Evolutionary conservation across 2,329 filamentous ascomycete species (phyloP).

Genomic region (Cadophora sp.): DNA sequence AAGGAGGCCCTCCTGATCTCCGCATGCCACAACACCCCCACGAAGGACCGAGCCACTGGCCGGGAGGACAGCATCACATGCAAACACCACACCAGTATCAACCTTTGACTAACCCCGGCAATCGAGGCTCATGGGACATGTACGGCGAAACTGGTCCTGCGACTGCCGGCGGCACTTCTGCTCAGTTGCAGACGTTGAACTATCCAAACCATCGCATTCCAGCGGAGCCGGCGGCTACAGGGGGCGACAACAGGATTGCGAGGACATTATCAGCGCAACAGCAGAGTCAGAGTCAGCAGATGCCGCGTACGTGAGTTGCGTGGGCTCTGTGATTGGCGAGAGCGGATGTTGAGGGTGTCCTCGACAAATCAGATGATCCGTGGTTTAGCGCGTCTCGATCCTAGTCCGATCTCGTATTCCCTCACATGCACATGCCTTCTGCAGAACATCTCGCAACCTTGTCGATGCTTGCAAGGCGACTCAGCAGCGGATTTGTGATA

Average conservation of each 20-base stretch:
- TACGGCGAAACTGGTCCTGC: constrained; percentile 44
- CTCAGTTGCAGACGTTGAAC: constrained; percentile 31
- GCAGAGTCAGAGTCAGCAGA: constrained; percentile 42
- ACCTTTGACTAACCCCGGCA: constrained; percentile 33
- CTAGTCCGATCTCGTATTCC: constrained; percentile 35
- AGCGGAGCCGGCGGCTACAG: constrained; percentile 36
- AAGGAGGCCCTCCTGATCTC: constrained; percentile 42
- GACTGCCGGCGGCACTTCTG: constrained; percentile 39
- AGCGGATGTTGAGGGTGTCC: constrained; percentile 39
- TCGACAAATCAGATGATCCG: constrained; percentile 39
- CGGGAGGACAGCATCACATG: constrained; percentile 41
- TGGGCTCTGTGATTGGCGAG: constrained; percentile 35
- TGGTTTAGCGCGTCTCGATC: constrained; percentile 32
- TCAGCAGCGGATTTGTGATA: constrained; percentile 16
- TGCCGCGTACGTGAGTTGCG: constrained; percentile 39
- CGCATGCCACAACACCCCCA: constrained; percentile 39
- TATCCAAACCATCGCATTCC: constrained; percentile 36
- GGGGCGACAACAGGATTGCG: constrained; percentile 37
- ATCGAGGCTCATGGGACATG: constrained; percentile 45
- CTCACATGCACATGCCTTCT: constrained; percentile 34
- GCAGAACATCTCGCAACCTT: constrained; percentile 25
- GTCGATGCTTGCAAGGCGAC: constrained; percentile 5
- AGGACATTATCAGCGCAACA: constrained; percentile 38
- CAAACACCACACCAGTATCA: constrained; percentile 38
- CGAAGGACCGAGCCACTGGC: constrained; percentile 41